Conservation (phyloP, 805 yeast species). For the Myxozyma udenii region DNA sequence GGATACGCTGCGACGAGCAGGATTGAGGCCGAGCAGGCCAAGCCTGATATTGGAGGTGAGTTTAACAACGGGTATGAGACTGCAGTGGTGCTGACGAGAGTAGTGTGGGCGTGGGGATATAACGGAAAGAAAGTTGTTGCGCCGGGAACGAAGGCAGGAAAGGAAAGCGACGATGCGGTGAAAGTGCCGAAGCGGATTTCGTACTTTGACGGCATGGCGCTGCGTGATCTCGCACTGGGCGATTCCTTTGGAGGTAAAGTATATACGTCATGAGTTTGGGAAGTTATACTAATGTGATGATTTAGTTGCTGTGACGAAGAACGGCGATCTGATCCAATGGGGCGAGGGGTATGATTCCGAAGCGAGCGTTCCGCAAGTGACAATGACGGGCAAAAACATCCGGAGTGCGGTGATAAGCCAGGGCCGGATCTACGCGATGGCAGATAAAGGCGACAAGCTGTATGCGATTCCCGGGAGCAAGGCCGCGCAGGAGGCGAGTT, state of each 20-base stretch:
- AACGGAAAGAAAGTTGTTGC: slow-evolving; percentile 44
- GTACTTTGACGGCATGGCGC: slow-evolving; percentile 58
- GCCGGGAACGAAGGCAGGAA: slow-evolving; percentile 26
- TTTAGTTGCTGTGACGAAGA: slow-evolving; percentile 54
- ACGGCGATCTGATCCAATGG: slow-evolving; percentile 77
- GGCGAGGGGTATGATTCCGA: slow-evolving; percentile 43
- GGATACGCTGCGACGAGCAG: not conserved
- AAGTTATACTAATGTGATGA: not conserved
- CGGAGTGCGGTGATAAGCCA: slow-evolving; percentile 50
- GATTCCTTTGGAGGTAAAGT: slow-evolving; percentile 39
- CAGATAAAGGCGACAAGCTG: slow-evolving; percentile 42
- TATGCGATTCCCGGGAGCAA: slow-evolving; percentile 37
- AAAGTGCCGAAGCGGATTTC: slow-evolving; percentile 58
- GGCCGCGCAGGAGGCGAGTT: slow-evolving; percentile 23
- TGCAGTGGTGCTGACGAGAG: slow-evolving; percentile 41
- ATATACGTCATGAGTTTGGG: not conserved
- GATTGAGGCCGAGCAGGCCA: slow-evolving; percentile 16
- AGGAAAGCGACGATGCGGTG: slow-evolving; percentile 37
- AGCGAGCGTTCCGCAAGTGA: slow-evolving; percentile 38
- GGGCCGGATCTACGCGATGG: slow-evolving; percentile 47
- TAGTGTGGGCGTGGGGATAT: slow-evolving; percentile 64
- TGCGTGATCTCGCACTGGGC: slow-evolving; percentile 56
- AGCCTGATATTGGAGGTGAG: slow-evolving; percentile 36
- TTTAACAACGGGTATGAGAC: not conserved
- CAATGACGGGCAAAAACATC: slow-evolving; percentile 51